A percentile compares a stretch with the other conserved stretches of the same genome.
Conservation (phyloP, 345 rosid genomes). For the Euphorbia lathyris region DNA sequence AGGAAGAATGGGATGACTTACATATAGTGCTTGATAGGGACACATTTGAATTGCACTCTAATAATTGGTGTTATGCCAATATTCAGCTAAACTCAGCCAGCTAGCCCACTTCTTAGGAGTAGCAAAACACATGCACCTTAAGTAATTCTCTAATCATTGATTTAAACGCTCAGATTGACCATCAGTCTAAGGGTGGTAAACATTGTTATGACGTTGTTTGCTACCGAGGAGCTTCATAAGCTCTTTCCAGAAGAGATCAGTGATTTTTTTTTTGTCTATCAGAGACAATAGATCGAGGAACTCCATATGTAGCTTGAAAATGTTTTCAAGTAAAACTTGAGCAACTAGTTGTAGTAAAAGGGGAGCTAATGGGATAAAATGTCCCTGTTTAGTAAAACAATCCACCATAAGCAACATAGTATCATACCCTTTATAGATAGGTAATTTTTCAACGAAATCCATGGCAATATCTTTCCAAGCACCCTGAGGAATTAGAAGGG, state of each 20-base stretch:
- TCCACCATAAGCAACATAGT: neutral
- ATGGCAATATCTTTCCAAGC: neutral
- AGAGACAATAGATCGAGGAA: neutral
- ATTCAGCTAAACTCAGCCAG: neutral
- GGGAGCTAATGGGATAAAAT: neutral
- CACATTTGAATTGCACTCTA: neutral
- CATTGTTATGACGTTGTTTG: neutral
- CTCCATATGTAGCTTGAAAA: neutral
- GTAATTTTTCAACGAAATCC: slow-evolving; percentile 6
- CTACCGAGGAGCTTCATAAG: neutral
- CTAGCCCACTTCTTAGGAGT: neutral
- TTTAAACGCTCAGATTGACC: neutral
- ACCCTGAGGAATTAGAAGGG: neutral
- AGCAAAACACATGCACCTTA: neutral
- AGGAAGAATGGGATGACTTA: neutral
- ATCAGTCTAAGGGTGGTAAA: neutral
- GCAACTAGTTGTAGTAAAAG: neutral
- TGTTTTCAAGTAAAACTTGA: neutral
- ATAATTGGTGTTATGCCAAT: neutral
- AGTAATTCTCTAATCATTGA: neutral
- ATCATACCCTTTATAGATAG: neutral
- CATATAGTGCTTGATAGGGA: neutral
- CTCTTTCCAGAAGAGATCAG: neutral
- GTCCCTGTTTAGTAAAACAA: neutral
- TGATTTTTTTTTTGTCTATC: neutral